Evolutionary conservation across 1,284 basidiomycete genomes (phyloP), one percentile per base, ranked within the genome.

Genomic region (Apiotrichum gamsii): DNA sequence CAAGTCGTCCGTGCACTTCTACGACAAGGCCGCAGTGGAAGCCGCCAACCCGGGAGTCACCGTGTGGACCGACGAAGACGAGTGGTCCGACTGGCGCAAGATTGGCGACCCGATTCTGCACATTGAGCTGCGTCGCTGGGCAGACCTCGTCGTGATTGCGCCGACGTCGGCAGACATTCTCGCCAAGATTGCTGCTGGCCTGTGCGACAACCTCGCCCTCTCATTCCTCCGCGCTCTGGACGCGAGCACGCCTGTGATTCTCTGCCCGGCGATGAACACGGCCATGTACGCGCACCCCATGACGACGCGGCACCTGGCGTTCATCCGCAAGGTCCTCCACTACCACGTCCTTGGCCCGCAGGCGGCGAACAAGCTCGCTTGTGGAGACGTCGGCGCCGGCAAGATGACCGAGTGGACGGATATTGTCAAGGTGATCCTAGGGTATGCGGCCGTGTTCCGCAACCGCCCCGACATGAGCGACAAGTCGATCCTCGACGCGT

Each of bases 231-330:
- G 94, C 15, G 94, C 93, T 0, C 76, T 95, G 0, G 76, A 84
- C 8, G 84, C 89, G 0, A 77, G 78, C 3, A 94, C 86, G 0
- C 85, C 86, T 2, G 90, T 88, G 15, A 86, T 85, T 59, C 72
- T 97, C 25, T 97, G 93, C 62, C 95, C 94, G 3, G 94, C 95
- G 0, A 98, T 97, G 94, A 98, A 98, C 69, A 97, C 93, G 5
- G 76, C 88, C 57, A 98, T 98, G 94, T 97, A 87, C 66, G 79
- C 87, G 54, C 91, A 98, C 64, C 90, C 90, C n/a, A 76, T 97
- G 29, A 97, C 94, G 0, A 78, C 79, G 3, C 80, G 83, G 51
- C 94, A 98, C 60, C 67, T 96, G 23, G 77, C 79, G 11, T 65
- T 84, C 35, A 77, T 91, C 3, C 76, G 76, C 23, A 83, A 90